Evolutionary conservation across 768 basidiomycete genomes (phyloP), one percentile per base, ranked within the genome.

Genomic region (Rhodotorula diobovata): DNA sequence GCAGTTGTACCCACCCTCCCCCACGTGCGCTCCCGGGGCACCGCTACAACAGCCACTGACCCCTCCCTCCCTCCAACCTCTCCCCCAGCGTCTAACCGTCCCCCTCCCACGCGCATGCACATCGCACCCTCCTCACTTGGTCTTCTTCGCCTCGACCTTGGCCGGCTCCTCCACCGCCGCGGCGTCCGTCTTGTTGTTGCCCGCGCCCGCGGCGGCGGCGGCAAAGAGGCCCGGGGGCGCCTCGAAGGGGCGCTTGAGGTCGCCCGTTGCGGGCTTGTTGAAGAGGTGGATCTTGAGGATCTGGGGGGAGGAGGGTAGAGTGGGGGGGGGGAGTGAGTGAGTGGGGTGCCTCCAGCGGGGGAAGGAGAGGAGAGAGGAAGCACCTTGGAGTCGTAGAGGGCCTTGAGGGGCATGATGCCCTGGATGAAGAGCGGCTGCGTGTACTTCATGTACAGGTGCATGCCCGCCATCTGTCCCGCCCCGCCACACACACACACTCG

Each of bases 371-470:
- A 18, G 8, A 51, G 20, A 34, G 15, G 37, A 14, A 57, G 85
- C 28, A 86, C 85, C 79, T 92, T 92, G 67, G 90, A 88, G 78
- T 97, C 94, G 81, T 89, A 91, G 39, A 94, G 81, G 55, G 85
- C 86, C 84, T 99, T 98, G 78, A 96, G 67, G n/a, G 90, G 91
- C 92, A 95, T 96, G 76, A 99, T 85, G 21, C 86, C 86, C 81
- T 97, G 95, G 75, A 97, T 89, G 82, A 97, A 95, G 75, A 98
- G 86, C 14, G 95, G 95, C 79, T 95, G 94, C 14, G 93, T 94
- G 85, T 90, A 97, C 80, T 90, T 87, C 83, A 98, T 84, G 86
- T 97, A 98, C 63, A 89, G 71, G 83, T 99, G 95, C 84, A 97
- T 87, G 84, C 93, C 89, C 68, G 79, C 85, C 90, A 94, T 93